phyloP scores from a whole-genome alignment of 257 asterid genomes.

The Solanum lignicaule region DNA sequence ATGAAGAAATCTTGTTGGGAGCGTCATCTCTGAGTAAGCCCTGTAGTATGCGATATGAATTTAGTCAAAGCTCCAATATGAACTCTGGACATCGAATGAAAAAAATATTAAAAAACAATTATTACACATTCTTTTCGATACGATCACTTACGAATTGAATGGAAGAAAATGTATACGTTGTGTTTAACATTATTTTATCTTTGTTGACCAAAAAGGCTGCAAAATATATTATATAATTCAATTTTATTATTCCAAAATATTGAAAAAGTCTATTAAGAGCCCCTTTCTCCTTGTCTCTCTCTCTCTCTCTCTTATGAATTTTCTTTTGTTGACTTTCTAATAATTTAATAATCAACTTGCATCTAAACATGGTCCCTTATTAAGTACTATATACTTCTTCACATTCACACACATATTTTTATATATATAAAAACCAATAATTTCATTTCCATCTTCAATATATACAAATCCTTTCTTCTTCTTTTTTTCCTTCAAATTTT shows the following conservation, averaged over 20 bases:
- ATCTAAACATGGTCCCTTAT: background rate
- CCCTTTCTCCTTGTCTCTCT: background rate
- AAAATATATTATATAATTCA: background rate
- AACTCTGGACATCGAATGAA: rapidly evolving
- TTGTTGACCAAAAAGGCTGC: background rate
- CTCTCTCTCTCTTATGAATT: slow-evolving; percentile 13
- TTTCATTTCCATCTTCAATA: background rate
- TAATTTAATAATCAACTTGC: slow-evolving; percentile 9
- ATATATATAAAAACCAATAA: slow-evolving; percentile 1
- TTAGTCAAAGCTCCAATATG: too few relatives aligned
- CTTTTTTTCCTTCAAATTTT: background rate
- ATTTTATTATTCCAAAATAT: background rate
- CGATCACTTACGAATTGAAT: background rate
- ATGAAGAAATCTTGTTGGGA: background rate
- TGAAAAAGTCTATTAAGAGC: slow-evolving; percentile 29
- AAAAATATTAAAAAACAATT: too few relatives aligned
- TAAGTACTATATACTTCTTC: background rate
- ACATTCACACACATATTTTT: background rate
- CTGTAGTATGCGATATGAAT: too few relatives aligned
- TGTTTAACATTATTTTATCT: background rate
- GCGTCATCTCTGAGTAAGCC: rapidly evolving
- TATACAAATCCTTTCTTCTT: background rate
- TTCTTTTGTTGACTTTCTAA: slow-evolving; percentile 22
- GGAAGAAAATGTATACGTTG: background rate
- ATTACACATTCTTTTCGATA: background rate